These are phyloP conservation scores for Leccinum angustisporum DNA, from an alignment of 1,284 basidiomycete genomes.

Conservation along the genomic window DNA sequence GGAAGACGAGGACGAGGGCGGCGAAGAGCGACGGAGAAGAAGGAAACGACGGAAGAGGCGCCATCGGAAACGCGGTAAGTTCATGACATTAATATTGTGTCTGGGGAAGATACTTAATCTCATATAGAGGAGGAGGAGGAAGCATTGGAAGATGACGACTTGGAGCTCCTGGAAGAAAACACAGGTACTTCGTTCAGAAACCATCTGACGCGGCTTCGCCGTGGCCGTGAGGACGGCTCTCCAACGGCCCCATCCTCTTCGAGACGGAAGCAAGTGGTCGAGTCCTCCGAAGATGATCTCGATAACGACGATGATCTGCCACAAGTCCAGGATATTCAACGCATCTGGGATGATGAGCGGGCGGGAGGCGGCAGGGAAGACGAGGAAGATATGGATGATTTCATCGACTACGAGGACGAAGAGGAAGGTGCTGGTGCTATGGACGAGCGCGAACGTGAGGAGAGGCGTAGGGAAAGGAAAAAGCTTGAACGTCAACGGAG, in stretches of 20 bases:
- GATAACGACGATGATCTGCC: slow-evolving; percentile 59
- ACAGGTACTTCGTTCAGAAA: slow-evolving; percentile 74
- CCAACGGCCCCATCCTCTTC: slow-evolving; percentile 61
- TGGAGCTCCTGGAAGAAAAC: slow-evolving; percentile 94
- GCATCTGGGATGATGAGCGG: slow-evolving; percentile 84
- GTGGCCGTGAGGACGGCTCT: slow-evolving; percentile 69
- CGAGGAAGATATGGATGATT: slow-evolving; percentile 80
- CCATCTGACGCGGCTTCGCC: slow-evolving; percentile 71
- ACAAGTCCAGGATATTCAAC: slow-evolving; percentile 68
- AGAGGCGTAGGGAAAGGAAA: slow-evolving; percentile 66
- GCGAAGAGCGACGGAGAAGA: slow-evolving; percentile 54
- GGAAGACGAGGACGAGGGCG: slow-evolving; percentile 61
- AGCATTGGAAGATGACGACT: slow-evolving; percentile 92
- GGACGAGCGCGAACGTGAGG: slow-evolving; percentile 74
- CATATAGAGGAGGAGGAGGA: slow-evolving; percentile 54
- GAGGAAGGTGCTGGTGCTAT: slow-evolving; percentile 68
- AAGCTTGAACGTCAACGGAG: slow-evolving; percentile 65
- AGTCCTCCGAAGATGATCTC: slow-evolving; percentile 72
- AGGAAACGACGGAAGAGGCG: slow-evolving; percentile 69
- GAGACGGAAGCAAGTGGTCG: slow-evolving; percentile 55
- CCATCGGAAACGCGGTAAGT: slow-evolving; percentile 57
- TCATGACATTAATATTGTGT: background rate
- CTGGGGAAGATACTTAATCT: slow-evolving; percentile 14
- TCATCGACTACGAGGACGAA: slow-evolving; percentile 92
- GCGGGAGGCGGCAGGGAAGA: slow-evolving; percentile 60